Evolutionary conservation across 495 filamentous ascomycete genomes (phyloP).

Genomic region (Filosporella fistucella): DNA sequence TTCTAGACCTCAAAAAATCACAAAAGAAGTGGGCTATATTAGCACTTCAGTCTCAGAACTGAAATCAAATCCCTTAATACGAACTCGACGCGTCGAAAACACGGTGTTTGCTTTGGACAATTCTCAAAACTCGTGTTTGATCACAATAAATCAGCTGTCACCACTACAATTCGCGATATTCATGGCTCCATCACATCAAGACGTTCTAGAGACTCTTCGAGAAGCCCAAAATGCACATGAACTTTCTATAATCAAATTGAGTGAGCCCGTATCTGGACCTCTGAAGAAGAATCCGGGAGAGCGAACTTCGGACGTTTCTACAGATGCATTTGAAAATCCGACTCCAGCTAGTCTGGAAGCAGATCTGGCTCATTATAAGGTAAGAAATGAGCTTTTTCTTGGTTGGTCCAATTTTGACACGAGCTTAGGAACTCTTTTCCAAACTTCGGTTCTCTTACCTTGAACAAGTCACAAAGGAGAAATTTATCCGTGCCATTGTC

Average conservation of each 20-base stretch:
- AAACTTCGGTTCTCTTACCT: constrained; percentile 94
- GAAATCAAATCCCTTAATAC: no score
- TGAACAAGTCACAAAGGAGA: constrained; percentile 77
- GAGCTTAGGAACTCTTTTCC: constrained; percentile 73
- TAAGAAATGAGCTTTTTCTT: constrained; percentile 21
- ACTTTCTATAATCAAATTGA: constrained; percentile 70
- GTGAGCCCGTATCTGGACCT: constrained; percentile 61
- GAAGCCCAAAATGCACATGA: constrained; percentile 39
- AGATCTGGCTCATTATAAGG: constrained; percentile 84
- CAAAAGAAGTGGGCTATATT: no score
- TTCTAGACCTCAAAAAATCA: no score
- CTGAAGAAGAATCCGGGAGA: constrained; percentile 38
- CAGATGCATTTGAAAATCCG: constrained; percentile 56
- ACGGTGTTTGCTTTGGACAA: no score
- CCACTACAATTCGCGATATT: not conserved
- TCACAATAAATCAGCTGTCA: not conserved
- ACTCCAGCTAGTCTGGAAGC: constrained; percentile 75
- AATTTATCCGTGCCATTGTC: constrained; percentile 72
- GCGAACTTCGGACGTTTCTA: constrained; percentile 64
- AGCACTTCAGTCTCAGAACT: no score
- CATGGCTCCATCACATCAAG: constrained; percentile 20
- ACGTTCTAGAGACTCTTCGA: constrained; percentile 27
- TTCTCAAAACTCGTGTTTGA: no score
- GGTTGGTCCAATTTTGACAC: not conserved
- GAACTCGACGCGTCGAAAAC: no score